Evolutionary conservation across 2,329 filamentous ascomycete genomes (phyloP).

Genomic region (Juglanconis sp.): DNA sequence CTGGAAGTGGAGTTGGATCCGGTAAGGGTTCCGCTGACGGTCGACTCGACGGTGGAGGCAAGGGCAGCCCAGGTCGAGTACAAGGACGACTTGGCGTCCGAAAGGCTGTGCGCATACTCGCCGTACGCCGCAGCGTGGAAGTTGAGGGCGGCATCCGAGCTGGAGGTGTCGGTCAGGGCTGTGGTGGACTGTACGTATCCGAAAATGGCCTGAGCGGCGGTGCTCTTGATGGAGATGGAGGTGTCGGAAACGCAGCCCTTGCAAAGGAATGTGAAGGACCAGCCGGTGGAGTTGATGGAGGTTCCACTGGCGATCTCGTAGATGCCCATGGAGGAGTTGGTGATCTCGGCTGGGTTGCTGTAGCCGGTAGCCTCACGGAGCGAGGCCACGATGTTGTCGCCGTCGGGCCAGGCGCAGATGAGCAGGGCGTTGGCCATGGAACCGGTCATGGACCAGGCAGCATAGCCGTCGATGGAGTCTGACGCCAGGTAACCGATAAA

Average conservation of each 20-base stretch:
- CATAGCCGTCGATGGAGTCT: constrained; percentile 44
- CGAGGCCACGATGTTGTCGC: constrained; percentile 30
- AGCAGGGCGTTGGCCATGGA: constrained; percentile 43
- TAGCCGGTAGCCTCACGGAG: constrained; percentile 31
- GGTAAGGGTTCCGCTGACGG: not conserved
- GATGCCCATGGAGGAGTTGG: constrained; percentile 30
- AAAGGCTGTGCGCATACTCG: constrained; percentile 31
- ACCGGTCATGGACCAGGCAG: constrained; percentile 41
- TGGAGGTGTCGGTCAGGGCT: constrained; percentile 30
- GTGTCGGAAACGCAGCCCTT: constrained; percentile 33
- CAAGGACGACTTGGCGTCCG: constrained; percentile 31
- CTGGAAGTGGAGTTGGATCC: not conserved
- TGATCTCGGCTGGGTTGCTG: constrained; percentile 37
- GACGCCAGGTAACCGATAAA: constrained; percentile 52
- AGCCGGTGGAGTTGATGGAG: constrained; percentile 44
- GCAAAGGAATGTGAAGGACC: constrained; percentile 48
- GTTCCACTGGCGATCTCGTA: constrained; percentile 43
- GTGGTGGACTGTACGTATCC: constrained; percentile 38
- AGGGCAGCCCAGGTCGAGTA: constrained; percentile 26
- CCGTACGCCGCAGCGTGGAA: constrained; percentile 38
- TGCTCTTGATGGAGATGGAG: constrained; percentile 25
- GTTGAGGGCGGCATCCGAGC: constrained; percentile 13
- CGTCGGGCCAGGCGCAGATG: constrained; percentile 42
- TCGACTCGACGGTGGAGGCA: constrained; percentile 18
- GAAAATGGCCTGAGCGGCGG: constrained; percentile 26